Conservation (phyloP, 805 yeast species). For the Lipomyces spencermartinsiae region DNA sequence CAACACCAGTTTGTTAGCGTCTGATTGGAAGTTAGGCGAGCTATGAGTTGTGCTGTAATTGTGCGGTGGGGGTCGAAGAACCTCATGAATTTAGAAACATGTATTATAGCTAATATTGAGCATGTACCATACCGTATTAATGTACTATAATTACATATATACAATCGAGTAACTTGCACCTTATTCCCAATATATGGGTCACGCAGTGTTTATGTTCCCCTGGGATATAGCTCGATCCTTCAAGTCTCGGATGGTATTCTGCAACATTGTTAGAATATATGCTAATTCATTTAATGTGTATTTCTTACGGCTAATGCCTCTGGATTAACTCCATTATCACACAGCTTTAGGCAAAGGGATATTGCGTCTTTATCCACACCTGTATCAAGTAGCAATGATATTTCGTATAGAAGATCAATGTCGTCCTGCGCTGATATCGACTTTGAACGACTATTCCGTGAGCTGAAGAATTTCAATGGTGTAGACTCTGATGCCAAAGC, state of each 20-base stretch:
- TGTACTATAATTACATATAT: background rate
- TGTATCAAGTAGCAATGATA: slow-evolving; percentile 45
- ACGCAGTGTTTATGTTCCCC: background rate
- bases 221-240: slow-evolving; percentile 18
- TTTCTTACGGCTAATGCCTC: slow-evolving; percentile 42
- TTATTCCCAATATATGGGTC: background rate
- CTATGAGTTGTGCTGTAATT: background rate
- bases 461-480: background rate
- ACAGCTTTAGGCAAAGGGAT: slow-evolving; percentile 39
- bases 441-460: background rate
- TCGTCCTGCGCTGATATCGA: slow-evolving; percentile 1
- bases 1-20: slow-evolving; percentile 16
- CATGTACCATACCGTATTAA: background rate
- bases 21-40: slow-evolving; percentile 12
- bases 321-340: slow-evolving; percentile 46
- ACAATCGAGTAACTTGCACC: background rate
- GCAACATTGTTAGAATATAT: background rate
- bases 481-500: background rate
- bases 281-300: too few species aligned
- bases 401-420: slow-evolving; percentile 37
- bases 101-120: background rate
- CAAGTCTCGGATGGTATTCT: slow-evolving; percentile 18
- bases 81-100: background rate
- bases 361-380: slow-evolving; percentile 41
- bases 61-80: background rate